A percentile compares a stretch with the other conserved stretches of the same genome.
These are phyloP conservation scores for Capsicum pubescens DNA, from an alignment of 257 asterid species.

Conservation along the genomic window DNA sequence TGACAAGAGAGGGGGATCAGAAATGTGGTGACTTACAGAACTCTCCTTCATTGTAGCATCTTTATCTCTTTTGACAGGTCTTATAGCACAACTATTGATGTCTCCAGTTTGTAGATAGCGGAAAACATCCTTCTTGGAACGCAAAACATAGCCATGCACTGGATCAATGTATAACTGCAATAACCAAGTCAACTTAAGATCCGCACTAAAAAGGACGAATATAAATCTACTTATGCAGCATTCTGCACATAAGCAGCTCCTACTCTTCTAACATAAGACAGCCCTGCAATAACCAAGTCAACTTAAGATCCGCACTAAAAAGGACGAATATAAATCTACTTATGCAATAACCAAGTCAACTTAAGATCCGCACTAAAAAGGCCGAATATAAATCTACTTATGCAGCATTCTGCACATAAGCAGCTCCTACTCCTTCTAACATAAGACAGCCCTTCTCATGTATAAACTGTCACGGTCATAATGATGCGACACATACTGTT, in stretches of 20 bases:
- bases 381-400: conserved; percentile 20
- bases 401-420: conserved; percentile 19
- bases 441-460: conserved; percentile 4
- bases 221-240: conserved; percentile 27
- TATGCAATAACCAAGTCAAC: conserved; percentile 24
- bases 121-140: conserved; percentile 64
- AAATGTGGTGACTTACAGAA: conserved; percentile 36
- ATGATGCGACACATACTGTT: background rate
- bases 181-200: conserved; percentile 28
- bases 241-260: conserved; percentile 4
- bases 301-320: conserved; percentile 25
- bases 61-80: conserved; percentile 50
- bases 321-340: conserved; percentile 17
- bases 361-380: conserved; percentile 24
- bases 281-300: conserved; percentile 51
- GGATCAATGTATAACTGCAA: conserved; percentile 73
- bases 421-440: background rate
- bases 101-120: conserved; percentile 66
- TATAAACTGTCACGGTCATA: background rate
- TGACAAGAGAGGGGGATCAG: background rate
- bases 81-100: conserved; percentile 50
- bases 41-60: conserved; percentile 34
- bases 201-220: conserved; percentile 1
- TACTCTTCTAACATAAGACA: conserved; percentile 40
- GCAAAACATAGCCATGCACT: conserved; percentile 59